Base-by-base conservation (phyloP, 2,329 filamentous ascomycete species). In the Venturia nashicola region DNA sequence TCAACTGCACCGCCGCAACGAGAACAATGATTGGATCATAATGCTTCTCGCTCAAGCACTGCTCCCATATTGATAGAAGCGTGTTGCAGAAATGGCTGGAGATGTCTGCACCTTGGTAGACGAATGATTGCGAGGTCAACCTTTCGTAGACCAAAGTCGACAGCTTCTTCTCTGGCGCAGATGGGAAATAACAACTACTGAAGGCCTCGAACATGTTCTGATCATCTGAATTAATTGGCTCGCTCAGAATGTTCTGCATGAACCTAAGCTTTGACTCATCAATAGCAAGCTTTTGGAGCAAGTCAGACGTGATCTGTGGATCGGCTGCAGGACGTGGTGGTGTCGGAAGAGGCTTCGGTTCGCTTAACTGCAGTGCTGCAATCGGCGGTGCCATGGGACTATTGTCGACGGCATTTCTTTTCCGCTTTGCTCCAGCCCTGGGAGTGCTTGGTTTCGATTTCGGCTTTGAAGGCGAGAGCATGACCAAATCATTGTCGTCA, bases 391-490 rank as follows among this genome's bases (percentile, higher is more conserved):
- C 81, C 16, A 85, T 78, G 1, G 89, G 89, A 68, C 88, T 91
- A 65, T 89, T 85, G 3, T 85, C 76, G 1, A 76, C 70, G 0
- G 82, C 82, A 3, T 67, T 72, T 8, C 89, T 79, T 71, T 91
- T 92, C 67, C 89, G 78, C 76, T 93, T 93, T 64, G 78, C 77
- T 65, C 78, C 78, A 60, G 86, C 87, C 0, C 89, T 89, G 12
- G 73, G 72, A 54, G 79, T 76, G 70, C 81, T 83, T 6, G 77
- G 75, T 67, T 76, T 78, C 9, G 75, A 74, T 59, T 72, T 74
- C 5, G 71, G 67, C 67, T 80, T 84, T 4, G 65, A 65, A 18
- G 83, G 83, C 2, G 83, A 85, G 0, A 78, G 71, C 66, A 80
- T 76, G 64, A 80, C 72, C 9, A 86, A 78, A 69, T 87, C 83